Base-by-base conservation (phyloP, 2,329 filamentous ascomycete species). In the Botrytis porri region DNA sequence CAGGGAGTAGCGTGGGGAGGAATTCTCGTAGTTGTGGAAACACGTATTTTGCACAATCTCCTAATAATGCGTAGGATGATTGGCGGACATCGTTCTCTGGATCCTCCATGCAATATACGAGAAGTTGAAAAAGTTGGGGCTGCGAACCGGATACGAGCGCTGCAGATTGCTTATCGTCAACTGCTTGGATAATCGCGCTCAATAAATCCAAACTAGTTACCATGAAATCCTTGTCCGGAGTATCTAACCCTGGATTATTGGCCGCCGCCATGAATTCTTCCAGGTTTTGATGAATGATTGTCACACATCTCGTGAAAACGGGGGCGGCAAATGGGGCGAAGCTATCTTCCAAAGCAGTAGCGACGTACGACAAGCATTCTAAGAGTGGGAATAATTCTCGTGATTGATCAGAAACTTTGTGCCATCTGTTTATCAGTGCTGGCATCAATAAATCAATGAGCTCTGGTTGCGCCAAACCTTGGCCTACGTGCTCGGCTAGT, bases 331-430 rank as follows among this genome's bases (percentile, higher is more conserved):
- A 99, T 8, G 93, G 93, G 7, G 93, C 88, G 80, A 99, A 99
- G 1, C 88, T 86, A 77, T 91, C 88, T 45, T 93, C 92, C 60
- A 99, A 89, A 4, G 96, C 94, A 79, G 93, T 92, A 67, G 95
- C 93, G 60, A 99, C 92, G 80, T 97, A 99, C 0, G 96, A 97
- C 61, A 99, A 87, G 80, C 96, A 99, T 82, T 98, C 96, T n/a
- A 98, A 86, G 65, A 99, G 85, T 1, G 96, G 95, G 81, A 99
- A 98, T 74, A 99, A 88, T 83, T 99, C 96, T 77, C 94, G 89
- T 4, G 95, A 97, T 80, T 97, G 89, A 80, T 99, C 94, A 4
- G 90, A 87, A 14, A 98, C 92, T 80, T 90, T 92, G 81, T 94
- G 91, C 90, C 96, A 99, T 74, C 96, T 89, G 75, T 92, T 87